phyloP scores from a whole-genome alignment of 768 basidiomycete genomes.

The Boletus patriciae region DNA sequence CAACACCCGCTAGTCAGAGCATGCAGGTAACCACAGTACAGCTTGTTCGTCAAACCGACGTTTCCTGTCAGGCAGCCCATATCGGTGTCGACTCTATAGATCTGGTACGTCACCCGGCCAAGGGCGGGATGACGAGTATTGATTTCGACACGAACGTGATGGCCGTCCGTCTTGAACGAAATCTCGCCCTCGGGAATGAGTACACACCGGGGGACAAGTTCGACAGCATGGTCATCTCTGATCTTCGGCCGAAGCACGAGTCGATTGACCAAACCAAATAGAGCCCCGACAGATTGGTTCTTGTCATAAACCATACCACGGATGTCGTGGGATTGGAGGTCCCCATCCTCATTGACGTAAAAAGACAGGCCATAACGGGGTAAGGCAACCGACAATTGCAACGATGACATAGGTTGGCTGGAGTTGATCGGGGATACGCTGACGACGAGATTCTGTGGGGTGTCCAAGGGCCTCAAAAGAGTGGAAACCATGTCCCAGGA shows the following conservation, averaged over 20 bases:
- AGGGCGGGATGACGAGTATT: background rate
- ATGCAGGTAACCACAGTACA: conserved; percentile 46
- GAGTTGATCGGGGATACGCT: background rate
- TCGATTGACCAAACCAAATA: conserved; percentile 43
- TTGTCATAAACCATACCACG: conserved; percentile 43
- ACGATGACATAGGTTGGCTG: background rate
- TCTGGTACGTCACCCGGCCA: conserved; percentile 22
- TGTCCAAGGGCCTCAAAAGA: conserved; percentile 28
- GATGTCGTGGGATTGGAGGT: conserved; percentile 42
- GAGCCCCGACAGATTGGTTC: conserved; percentile 42
- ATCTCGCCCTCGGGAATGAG: conserved; percentile 41
- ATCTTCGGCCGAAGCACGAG: conserved; percentile 40
- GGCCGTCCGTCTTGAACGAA: conserved; percentile 5
- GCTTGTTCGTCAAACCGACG: conserved; percentile 26
- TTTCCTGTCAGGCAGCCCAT: conserved; percentile 32
- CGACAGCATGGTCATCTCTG: background rate
- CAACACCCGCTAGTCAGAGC: conserved; percentile 44
- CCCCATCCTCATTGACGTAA: conserved; percentile 31
- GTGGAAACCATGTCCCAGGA: conserved; percentile 29
- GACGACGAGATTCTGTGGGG: conserved; percentile 23
- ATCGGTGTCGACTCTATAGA: conserved; percentile 35
- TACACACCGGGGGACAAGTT: conserved; percentile 25
- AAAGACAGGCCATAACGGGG: conserved; percentile 46
- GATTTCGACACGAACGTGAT: conserved; percentile 22
- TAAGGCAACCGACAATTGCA: conserved; percentile 31